Base-by-base conservation (phyloP, 352 stramenopile species). In the Phytophthora pini region DNA sequence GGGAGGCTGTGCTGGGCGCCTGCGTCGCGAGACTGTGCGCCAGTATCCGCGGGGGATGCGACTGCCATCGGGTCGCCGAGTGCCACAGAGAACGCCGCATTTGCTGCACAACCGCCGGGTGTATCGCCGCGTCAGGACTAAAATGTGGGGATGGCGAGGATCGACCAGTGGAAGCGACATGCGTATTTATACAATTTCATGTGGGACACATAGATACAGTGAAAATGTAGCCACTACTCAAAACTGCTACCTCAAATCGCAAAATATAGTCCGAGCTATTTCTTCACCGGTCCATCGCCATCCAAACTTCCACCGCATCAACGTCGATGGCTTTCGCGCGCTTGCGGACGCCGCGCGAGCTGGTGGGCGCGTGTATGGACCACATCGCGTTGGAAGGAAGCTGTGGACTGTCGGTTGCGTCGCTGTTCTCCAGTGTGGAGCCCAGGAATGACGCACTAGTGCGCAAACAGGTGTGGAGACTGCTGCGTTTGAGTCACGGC, bases 311-410 rank as follows among this genome's bases (percentile, higher is more conserved):
- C 17, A 53, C 24, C 26, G 12, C 36, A 65, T 51, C 36, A 52
- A 60, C 31, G 20, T 24, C 34, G 15, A 65, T 72, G 62, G 47
- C 45, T 44, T 43, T 34, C 13, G 58, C 27, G 36, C 34, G 45
- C 47, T 24, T 50, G 39, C 65, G 31, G 52, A 46, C 60, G 40
- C 76, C 78, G 27, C 69, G 72, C 20, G 74, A 80, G 67, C 70
- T 93, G 41, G 77, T 78, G 38, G 82, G 82, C 32, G 70, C 73
- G 4, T 86, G 78, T 36, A 77, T 92, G 65, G 82, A 93, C 65
- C 62, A 85, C 61, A 70, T 92, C 22, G 77, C 85, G 26, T 70
- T 92, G 0, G 85, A 89, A 61, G 82, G 85, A 11, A 55, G 68
- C 24, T 47, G 60, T 0, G 85, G 85, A 13, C 46, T 90, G 9